These are phyloP conservation scores for Pyricularia pennisetigena DNA, from an alignment of 2,329 filamentous ascomycete genomes.

Conservation along the genomic window DNA sequence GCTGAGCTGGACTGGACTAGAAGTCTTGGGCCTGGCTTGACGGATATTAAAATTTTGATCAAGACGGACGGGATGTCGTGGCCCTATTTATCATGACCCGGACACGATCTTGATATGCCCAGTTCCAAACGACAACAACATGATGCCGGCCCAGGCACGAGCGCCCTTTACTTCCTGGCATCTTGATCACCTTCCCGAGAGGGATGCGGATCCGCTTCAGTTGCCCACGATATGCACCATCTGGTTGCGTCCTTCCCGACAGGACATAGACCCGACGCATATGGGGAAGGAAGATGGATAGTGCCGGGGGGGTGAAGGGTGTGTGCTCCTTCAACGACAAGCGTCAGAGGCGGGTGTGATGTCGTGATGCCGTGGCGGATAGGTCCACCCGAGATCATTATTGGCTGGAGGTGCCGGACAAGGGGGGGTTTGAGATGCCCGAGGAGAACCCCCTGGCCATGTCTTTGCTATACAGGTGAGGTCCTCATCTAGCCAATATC, in stretches of 20 bases:
- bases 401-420: not conserved
- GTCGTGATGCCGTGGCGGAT: not conserved
- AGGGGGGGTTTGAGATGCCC: not conserved
- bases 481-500: not conserved
- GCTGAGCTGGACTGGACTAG: not conserved
- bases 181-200: constrained; percentile 3
- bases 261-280: not conserved
- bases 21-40: constrained; percentile 3
- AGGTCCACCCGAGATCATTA: not conserved
- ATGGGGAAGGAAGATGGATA: not conserved
- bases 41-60: constrained; percentile 2
- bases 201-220: not conserved
- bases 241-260: not conserved
- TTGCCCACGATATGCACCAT: not conserved
- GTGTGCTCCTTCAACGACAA: not conserved
- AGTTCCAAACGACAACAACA: not conserved
- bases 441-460: not conserved
- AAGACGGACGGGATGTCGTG: not conserved
- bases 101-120: not conserved
- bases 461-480: not conserved
- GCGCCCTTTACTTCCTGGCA: not conserved
- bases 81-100: not conserved
- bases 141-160: not conserved
- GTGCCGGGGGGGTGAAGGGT: too few relatives aligned
- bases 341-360: not conserved